Conservation (phyloP, 2,329 filamentous ascomycete species). For the Achaetomium macrosporum region DNA sequence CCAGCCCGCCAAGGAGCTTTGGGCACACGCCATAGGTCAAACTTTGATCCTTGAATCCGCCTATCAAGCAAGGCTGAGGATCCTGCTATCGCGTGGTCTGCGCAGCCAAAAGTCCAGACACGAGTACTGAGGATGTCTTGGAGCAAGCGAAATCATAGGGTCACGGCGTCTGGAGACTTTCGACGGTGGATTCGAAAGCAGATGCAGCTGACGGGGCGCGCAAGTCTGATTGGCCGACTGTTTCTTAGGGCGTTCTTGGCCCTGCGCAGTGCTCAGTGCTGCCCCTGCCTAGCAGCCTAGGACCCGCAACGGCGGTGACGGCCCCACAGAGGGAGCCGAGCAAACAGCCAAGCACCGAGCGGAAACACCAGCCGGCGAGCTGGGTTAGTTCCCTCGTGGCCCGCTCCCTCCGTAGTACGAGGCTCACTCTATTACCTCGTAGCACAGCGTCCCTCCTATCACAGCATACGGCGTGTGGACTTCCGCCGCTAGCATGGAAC, state of each 20-base stretch:
- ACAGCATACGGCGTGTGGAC: no score
- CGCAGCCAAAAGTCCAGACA: constrained; percentile 2
- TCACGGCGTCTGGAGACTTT: constrained; percentile 6
- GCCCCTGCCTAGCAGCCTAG: constrained; percentile 7
- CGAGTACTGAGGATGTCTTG: constrained; percentile 7
- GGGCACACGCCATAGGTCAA: constrained; percentile 5
- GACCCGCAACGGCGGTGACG: no score
- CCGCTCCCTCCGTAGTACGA: no score
- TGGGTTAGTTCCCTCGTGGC: no score
- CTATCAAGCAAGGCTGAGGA: constrained; percentile 4
- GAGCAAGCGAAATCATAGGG: constrained; percentile 21
- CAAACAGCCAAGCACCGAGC: no score
- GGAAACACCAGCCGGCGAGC: no score
- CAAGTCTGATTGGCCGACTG: constrained; percentile 20
- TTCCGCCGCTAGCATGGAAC: no score
- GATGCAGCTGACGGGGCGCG: constrained; percentile 8
- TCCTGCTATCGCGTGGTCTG: constrained; percentile 5
- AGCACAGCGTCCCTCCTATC: no score
- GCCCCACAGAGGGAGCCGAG: no score
- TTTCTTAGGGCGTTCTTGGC: constrained; percentile 17
- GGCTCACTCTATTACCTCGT: no score
- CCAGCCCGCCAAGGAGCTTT: constrained; percentile 4
- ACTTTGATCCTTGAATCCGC: constrained; percentile 4
- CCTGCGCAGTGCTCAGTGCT: no score
- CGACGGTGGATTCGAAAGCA: constrained; percentile 20